A percentile compares a stretch with the other conserved stretches of the same genome.
phyloP scores from a whole-genome alignment of 1,139 yeast genomes.

The Zygosaccharomyces sapae region DNA sequence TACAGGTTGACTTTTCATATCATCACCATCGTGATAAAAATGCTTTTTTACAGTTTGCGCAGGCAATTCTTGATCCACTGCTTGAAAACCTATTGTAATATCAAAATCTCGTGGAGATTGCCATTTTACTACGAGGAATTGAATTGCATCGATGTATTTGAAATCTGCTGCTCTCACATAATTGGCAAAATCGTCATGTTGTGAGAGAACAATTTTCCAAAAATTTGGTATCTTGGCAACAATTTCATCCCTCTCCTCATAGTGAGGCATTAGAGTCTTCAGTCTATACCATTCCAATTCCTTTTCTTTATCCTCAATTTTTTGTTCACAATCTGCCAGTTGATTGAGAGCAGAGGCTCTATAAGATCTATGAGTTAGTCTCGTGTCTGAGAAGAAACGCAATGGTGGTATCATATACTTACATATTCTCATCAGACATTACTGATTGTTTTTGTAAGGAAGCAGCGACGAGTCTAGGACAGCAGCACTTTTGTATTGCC shows the following conservation, averaged over 20 bases:
- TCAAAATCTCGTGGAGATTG: slow-evolving; percentile 37
- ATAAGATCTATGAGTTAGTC: neutral
- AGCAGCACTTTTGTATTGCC: no score
- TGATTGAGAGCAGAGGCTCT: slow-evolving; percentile 21
- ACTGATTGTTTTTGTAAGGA: neutral
- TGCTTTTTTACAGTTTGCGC: slow-evolving; percentile 51
- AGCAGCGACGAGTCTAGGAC: no score
- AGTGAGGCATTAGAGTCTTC: slow-evolving; percentile 48
- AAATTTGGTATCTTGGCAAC: slow-evolving; percentile 55
- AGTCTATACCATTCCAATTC: slow-evolving; percentile 51
- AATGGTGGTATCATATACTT: neutral
- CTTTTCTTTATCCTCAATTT: slow-evolving; percentile 52
- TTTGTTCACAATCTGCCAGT: slow-evolving; percentile 53
- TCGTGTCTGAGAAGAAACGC: neutral
- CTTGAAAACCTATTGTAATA: slow-evolving; percentile 51
- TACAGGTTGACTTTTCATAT: slow-evolving; percentile 47
- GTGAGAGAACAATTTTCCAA: slow-evolving; percentile 74
- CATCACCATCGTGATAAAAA: slow-evolving; percentile 46
- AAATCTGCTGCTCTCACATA: slow-evolving; percentile 63
- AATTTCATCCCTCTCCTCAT: slow-evolving; percentile 45
- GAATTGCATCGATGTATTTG: slow-evolving; percentile 58
- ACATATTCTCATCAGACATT: slow-evolving; percentile 5
- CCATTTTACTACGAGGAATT: slow-evolving; percentile 53
- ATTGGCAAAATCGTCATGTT: slow-evolving; percentile 72
- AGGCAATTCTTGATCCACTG: slow-evolving; percentile 41